Conservation (phyloP, 805 yeast genomes). For the Yamadazyma philogaea region DNA sequence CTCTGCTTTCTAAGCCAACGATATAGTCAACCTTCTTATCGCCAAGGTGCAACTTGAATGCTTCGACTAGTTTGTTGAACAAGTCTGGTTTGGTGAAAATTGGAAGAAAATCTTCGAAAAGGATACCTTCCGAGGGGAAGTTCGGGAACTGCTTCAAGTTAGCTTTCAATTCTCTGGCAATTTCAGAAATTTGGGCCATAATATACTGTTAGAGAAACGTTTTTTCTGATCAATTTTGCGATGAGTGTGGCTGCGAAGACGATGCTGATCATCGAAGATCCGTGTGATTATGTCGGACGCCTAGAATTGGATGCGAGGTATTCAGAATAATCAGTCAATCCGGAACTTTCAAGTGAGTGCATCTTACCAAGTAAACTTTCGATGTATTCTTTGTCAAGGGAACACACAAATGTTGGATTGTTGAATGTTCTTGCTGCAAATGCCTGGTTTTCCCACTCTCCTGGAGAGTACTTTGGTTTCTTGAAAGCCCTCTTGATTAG, state of each 20-base stretch:
- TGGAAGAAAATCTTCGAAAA: slow-evolving; percentile 96
- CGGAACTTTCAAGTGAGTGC: background rate
- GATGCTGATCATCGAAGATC: background rate
- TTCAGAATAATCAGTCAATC: background rate
- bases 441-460: slow-evolving; percentile 7
- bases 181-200: slow-evolving; percentile 20
- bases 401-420: slow-evolving; percentile 8
- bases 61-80: slow-evolving; percentile 77
- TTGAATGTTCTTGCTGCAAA: slow-evolving; percentile 5
- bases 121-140: slow-evolving; percentile 89
- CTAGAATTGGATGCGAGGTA: background rate
- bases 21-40: slow-evolving; percentile 74
- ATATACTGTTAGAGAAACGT: slow-evolving; percentile 4
- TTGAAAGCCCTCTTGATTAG: background rate
- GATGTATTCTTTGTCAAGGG: slow-evolving; percentile 1
- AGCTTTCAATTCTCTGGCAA: slow-evolving; percentile 37
- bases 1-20: slow-evolving; percentile 95
- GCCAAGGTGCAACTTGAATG: slow-evolving; percentile 73
- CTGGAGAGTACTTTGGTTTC: slow-evolving; percentile 8
- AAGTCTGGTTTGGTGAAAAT: slow-evolving; percentile 76
- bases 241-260: background rate
- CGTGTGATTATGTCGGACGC: background rate
- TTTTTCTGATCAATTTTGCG: slow-evolving; percentile 3
- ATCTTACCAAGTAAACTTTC: background rate
- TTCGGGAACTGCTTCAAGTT: slow-evolving; percentile 73